Base-by-base conservation (phyloP, 257 asterid genomes). In the Cruciata laevipes region DNA sequence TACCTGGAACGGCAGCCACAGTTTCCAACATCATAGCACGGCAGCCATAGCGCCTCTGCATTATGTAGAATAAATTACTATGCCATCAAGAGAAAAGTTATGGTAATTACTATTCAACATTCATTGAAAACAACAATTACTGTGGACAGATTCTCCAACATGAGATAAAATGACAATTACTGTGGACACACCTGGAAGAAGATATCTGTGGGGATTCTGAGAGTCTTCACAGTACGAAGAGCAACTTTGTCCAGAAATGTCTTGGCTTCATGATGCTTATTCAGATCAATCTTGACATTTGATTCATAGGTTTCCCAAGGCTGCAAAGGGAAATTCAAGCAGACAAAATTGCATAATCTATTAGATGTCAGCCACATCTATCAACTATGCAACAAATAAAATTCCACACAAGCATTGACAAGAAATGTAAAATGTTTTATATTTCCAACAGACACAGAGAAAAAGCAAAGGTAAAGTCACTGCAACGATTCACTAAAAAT, bases 21-120 rank as follows among this genome's bases (percentile, higher is more conserved):
- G 98, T 91, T 79, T 91, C 98, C 49, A 91, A 91, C 98, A 91
- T 89, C 98, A 89, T 83, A 30, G 98, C 98, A 47, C 96, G 95
- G 30, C 98, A 91, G 0, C 96, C 98, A 40, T 91, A 89, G 25
- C 88, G 87, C 73, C 94, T 85, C 96, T 91, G 95, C 75, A 70
- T 60, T 55, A 57, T 31, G 64, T 10, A 13, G 20, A 37, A 71
- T 18, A 42, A 61, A 61, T 7, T n/a, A 62, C 51, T 42, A 42
- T 10, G 16, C 25, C 38, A 59, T 59, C 17, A 1, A 55, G 61
- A 16, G 14, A 20, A 33, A 8, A 5, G 18, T 27, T 68, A 8
- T 44, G 21, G 14, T 6, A 69, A n/a, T 21, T 25, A 61, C 5
- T 7, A n/a, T 6, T 32, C 7, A 32, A 32, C 37, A 1, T 32